These are phyloP conservation scores for Pseudodiploospora longispora DNA, from an alignment of 2,329 filamentous ascomycete genomes.

Conservation along the genomic window DNA sequence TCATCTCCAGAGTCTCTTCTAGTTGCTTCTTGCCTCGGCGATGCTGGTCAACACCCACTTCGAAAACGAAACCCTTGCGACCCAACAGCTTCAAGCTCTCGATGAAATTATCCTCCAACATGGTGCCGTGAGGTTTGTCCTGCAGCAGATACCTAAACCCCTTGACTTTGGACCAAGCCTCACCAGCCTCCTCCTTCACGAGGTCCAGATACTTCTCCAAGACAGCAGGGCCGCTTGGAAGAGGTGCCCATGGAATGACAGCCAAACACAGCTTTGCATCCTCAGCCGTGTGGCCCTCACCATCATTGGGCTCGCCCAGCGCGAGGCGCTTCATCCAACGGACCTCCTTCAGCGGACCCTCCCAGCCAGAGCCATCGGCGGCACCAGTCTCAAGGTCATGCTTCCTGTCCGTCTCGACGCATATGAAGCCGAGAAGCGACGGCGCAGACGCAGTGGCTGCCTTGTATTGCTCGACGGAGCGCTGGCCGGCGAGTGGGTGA, in stretches of 20 bases:
- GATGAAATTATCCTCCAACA: conserved; percentile 57
- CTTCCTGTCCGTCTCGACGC: conserved; percentile 74
- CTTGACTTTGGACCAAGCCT: conserved; percentile 58
- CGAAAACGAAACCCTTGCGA: conserved; percentile 60
- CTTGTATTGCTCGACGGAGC: conserved; percentile 57
- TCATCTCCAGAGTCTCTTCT: conserved; percentile 62
- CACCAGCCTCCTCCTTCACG: conserved; percentile 54
- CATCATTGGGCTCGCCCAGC: conserved; percentile 46
- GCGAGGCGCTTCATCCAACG: conserved; percentile 59
- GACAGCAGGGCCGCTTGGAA: conserved; percentile 53
- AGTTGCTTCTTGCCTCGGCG: conserved; percentile 67
- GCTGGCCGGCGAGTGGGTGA: conserved; percentile 53
- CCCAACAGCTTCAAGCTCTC: conserved; percentile 59
- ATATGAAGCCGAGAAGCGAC: conserved; percentile 62
- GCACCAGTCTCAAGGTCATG: conserved; percentile 44
- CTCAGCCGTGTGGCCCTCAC: conserved; percentile 46
- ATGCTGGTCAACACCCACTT: conserved; percentile 76
- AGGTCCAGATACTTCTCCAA: conserved; percentile 58
- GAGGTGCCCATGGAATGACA: conserved; percentile 78
- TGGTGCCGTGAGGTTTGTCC: conserved; percentile 59
- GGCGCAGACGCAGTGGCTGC: conserved; percentile 31
- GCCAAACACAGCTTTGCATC: conserved; percentile 52
- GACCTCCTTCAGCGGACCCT: conserved; percentile 63
- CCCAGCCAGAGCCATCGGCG: conserved; percentile 50
- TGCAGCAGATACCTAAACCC: conserved; percentile 82